Conservation (phyloP, 352 stramenopile species). For the Hyaloperonospora brassicae region DNA sequence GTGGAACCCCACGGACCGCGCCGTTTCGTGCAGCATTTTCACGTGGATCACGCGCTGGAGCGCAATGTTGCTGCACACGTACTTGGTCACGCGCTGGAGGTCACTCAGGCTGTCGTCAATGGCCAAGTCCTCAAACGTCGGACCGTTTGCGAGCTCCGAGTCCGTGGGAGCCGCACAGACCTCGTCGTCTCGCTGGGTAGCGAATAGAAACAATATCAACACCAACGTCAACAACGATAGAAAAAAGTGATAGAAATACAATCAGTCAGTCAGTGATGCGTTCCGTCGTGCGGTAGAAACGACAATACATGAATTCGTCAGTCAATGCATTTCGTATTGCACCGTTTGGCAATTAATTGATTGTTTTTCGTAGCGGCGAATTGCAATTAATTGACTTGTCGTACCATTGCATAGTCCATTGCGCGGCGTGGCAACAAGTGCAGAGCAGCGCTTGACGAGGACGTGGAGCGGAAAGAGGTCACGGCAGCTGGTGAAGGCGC, state of each 20-base stretch:
- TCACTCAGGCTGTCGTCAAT: slow-evolving; percentile 96
- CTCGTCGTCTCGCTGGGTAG: slow-evolving; percentile 21
- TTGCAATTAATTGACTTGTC: slow-evolving; percentile 7
- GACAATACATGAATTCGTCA: too few relatives aligned
- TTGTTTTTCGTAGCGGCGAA: too few relatives aligned
- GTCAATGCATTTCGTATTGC: too few relatives aligned
- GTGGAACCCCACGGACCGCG: slow-evolving; percentile 69
- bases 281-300: background rate
- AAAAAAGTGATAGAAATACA: background rate
- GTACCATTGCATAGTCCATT: slow-evolving; percentile 51
- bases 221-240: background rate
- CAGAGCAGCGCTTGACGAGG: background rate
- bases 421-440: background rate
- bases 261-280: background rate
- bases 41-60: slow-evolving; percentile 96
- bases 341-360: too few relatives aligned
- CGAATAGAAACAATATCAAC: too few relatives aligned
- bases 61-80: slow-evolving; percentile 92
- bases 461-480: background rate
- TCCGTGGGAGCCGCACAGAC: slow-evolving; percentile 18
- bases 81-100: slow-evolving; percentile 91
- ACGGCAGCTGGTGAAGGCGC: background rate
- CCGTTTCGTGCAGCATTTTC: slow-evolving; percentile 91
- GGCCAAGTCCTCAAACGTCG: slow-evolving; percentile 97
- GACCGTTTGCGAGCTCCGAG: slow-evolving; percentile 37